Evolutionary conservation across 192 early-diverging fungal species (phyloP), one percentile per base, ranked within the genome.

Genomic region (Gamsiella multidivaricata): DNA sequence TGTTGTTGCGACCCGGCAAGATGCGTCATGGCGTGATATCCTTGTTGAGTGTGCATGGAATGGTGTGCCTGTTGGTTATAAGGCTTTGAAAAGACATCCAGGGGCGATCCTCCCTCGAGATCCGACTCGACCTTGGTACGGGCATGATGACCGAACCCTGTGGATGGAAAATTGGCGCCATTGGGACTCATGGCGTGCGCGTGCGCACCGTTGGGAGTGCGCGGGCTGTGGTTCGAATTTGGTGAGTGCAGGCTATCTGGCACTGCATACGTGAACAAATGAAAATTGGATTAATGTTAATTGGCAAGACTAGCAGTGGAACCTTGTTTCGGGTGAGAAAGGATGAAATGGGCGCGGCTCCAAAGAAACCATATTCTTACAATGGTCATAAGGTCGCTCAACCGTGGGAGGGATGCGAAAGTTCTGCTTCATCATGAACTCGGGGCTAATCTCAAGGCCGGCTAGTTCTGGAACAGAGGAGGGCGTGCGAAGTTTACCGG

Each of bases 341-440:
- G 2, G 20, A 34, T 20, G 3, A 20, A 56, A 5, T 6, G 42
- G 26, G 18, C 41, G 36, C 12, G 25, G 36, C 14, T 43, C 31
- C 36, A 37, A 52, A 15, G 31, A 52, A 64, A 28, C 12, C 29
- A 36, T 34, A 28, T 20, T 39, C 66, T 63, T 78, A 78, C 66
- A 12, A 45, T 71, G 34, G 20, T 80, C 76, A 54, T 74, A 83
- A 18, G 57, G 52, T 45, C 62, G 62, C 36, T 82, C 81, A n/a
- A 82, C 70, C 1, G 56, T 45, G 8, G 84, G 86, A 36, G 85
- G 85, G 66, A 88, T 85, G 15, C 87, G 67, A 63, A 88, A 88
- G 69, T 88, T 88, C 32, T 88, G 87, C 43, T 88, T 87, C 55
- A 83, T 74, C 5, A 88, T 42, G 53, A 88, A 82, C 42, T 88